phyloP scores from a whole-genome alignment of 2,329 filamentous ascomycete species.

The Cadophora sp. region DNA sequence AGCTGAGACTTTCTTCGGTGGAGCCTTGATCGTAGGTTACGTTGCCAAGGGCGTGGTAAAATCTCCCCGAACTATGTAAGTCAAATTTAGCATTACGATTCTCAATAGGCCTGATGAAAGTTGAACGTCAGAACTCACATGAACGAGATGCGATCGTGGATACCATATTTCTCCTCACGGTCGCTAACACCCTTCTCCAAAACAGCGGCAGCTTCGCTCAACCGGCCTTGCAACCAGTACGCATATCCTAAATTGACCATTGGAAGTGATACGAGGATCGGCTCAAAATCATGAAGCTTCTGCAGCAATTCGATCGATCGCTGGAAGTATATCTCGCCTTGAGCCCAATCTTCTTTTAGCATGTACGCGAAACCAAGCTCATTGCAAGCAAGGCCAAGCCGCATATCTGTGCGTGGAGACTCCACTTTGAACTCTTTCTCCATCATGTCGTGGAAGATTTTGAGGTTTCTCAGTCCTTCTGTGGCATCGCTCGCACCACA shows the following conservation, averaged over 20 bases:
- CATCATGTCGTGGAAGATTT: constrained; percentile 18
- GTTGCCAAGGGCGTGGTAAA: constrained; percentile 29
- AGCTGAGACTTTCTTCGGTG: constrained; percentile 35
- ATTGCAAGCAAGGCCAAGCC: constrained; percentile 25
- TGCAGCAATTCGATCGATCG: constrained; percentile 20
- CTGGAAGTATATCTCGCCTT: constrained; percentile 20
- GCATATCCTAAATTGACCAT: constrained; percentile 26
- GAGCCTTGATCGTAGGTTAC: constrained; percentile 24
- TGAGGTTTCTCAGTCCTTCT: not conserved
- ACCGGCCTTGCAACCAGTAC: constrained; percentile 24
- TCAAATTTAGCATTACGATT: not conserved
- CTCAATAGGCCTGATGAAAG: not conserved
- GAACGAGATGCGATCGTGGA: constrained; percentile 24
- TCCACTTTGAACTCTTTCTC: constrained; percentile 7
- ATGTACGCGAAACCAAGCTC: constrained; percentile 20
- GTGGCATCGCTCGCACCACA: not conserved
- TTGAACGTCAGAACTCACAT: constrained; percentile 21
- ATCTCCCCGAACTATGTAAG: constrained; percentile 10
- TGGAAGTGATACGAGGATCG: constrained; percentile 21
- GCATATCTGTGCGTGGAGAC: constrained; percentile 16
- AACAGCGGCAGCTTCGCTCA: constrained; percentile 17
- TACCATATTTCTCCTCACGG: constrained; percentile 23
- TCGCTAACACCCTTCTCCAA: constrained; percentile 20
- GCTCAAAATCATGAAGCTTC: constrained; percentile 18
- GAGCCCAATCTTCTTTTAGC: constrained; percentile 7